Percentiles rank a stretch among this genome's conserved stretches.
These are phyloP conservation scores for Cyberlindnera euphorbiiphila DNA, from an alignment of 805 yeast genomes.

Conservation along the genomic window DNA sequence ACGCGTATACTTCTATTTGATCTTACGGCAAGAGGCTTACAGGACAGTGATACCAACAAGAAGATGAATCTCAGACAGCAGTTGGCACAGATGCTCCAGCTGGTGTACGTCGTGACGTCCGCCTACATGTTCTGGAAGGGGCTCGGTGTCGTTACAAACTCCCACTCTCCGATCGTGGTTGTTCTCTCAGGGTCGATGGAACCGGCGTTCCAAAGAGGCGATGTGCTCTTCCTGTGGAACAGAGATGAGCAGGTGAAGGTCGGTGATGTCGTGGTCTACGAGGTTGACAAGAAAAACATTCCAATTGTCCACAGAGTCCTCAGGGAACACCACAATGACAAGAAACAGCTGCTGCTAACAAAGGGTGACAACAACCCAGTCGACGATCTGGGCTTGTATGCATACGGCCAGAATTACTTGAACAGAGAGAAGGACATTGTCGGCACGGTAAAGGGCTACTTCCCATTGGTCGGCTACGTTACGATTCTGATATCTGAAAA, in stretches of 20 bases:
- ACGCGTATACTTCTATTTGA: no score
- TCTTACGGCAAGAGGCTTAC: no score
- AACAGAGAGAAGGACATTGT: constrained; percentile 74
- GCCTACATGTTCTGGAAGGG: constrained; percentile 93
- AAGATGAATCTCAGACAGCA: constrained; percentile 60
- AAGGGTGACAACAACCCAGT: constrained; percentile 96
- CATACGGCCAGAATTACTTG: constrained; percentile 69
- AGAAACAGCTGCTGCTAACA: constrained; percentile 71
- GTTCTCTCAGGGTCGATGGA: constrained; percentile 99
- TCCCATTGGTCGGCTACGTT: constrained; percentile 86
- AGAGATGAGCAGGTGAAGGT: constrained; percentile 62
- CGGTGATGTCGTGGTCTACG: constrained; percentile 94
- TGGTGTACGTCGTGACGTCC: constrained; percentile 78
- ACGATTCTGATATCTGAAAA: constrained; percentile 91
- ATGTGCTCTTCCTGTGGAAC: constrained; percentile 88
- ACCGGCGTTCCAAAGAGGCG: constrained; percentile 99
- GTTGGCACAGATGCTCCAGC: constrained; percentile 59
- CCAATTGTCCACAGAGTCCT: constrained; percentile 97
- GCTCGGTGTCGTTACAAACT: constrained; percentile 67
- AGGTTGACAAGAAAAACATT: constrained; percentile 69
- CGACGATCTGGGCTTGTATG: constrained; percentile 85
- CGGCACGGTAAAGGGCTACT: constrained; percentile 89
- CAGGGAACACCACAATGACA: constrained; percentile 65
- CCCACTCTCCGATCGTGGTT: constrained; percentile 92
- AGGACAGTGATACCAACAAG: no score